Evolutionary conservation across 2,329 filamentous ascomycete genomes (phyloP).

Genomic region (Dendrostoma leiphaemia): DNA sequence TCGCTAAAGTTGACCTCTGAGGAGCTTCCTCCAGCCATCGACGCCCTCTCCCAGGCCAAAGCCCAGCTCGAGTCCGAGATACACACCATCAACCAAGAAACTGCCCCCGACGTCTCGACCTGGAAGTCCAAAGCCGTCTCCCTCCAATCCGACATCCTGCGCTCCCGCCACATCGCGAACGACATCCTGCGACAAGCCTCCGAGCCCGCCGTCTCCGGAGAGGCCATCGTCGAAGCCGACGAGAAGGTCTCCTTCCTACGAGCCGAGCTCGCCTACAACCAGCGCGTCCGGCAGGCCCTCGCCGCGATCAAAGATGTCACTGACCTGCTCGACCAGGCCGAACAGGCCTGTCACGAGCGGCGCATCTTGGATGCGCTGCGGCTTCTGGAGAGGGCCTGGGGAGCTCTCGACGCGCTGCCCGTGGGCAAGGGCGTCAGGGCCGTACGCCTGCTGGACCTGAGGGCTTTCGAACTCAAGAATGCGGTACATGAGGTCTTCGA

Average conservation of each 20-base stretch:
- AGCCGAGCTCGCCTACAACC: slow-evolving; percentile 57
- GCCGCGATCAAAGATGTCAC: slow-evolving; percentile 55
- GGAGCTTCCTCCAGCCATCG: slow-evolving; percentile 39
- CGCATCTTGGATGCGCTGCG: slow-evolving; percentile 56
- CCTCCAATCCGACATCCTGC: slow-evolving; percentile 81
- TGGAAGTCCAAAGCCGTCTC: slow-evolving; percentile 86
- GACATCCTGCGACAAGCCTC: slow-evolving; percentile 79
- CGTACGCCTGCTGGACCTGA: slow-evolving; percentile 62
- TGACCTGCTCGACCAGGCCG: slow-evolving; percentile 60
- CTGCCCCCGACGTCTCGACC: slow-evolving; percentile 74
- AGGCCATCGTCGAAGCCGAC: slow-evolving; percentile 51
- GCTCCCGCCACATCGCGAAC: slow-evolving; percentile 74
- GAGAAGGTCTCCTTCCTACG: slow-evolving; percentile 55
- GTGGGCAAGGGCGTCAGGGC: slow-evolving; percentile 61
- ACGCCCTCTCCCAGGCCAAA: slow-evolving; percentile 41
- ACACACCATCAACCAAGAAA: slow-evolving; percentile 71
- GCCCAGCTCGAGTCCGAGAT: slow-evolving; percentile 62
- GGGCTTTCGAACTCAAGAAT: slow-evolving; percentile 64
- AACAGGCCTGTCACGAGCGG: slow-evolving; percentile 52
- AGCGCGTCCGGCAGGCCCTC: slow-evolving; percentile 52
- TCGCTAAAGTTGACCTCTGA: slow-evolving; percentile 31
- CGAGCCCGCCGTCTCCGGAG: slow-evolving; percentile 52
- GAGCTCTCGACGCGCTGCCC: slow-evolving; percentile 57
- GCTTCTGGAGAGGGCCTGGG: slow-evolving; percentile 57
- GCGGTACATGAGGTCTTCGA: slow-evolving; percentile 66